Evolutionary conservation across 2,329 filamentous ascomycete species (phyloP), one percentile per base, ranked within the genome.

Genomic region (Neurospora crassa): DNA sequence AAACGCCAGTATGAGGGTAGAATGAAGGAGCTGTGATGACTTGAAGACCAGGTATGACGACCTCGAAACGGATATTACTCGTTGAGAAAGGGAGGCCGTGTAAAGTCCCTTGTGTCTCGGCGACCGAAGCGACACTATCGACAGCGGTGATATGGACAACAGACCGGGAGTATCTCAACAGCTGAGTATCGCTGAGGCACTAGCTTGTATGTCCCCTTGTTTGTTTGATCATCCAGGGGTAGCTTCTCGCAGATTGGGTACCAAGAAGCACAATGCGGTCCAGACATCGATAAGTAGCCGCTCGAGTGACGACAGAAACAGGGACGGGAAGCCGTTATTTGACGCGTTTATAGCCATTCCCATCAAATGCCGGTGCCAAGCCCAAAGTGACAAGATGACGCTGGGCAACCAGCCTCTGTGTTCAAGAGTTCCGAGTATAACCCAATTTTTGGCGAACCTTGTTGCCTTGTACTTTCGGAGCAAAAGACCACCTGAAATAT

Each of bases 41-140:
- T 20, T 37, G 53, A 5, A 68, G 24, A 40, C 24, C 42, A 16
- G 40, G n/a, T 18, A 11, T 29, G 29, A 24, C 40, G 20, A 41
- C 24, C n/a, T 29, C 43, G 7, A 40, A 40, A 68, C 43, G 11
- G 24, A 42, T 40, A 37, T 40, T 34, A 29, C 37, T 59, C 59
- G 18, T 20, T 37, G 29, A 34, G 24, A 16, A 29, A 69, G 59
- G 68, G 20, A 20, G 45, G 34, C 24, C 45, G 45, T 34, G 40
- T 37, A 69, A 59, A 37, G 34, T 47, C 53, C 29, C 37, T 40
- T 59, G 68, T 43, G 37, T 69, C 67, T 67, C 71, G 68, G 69
- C 70, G 67, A 67, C 68, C 68, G 47, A 69, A 72, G 71, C 71
- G 53, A 59, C 53, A 59, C 53, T 59, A 59, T 59, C 53, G 53